phyloP scores from a whole-genome alignment of 2,329 filamentous ascomycete genomes.

The Phoma herbarum region DNA sequence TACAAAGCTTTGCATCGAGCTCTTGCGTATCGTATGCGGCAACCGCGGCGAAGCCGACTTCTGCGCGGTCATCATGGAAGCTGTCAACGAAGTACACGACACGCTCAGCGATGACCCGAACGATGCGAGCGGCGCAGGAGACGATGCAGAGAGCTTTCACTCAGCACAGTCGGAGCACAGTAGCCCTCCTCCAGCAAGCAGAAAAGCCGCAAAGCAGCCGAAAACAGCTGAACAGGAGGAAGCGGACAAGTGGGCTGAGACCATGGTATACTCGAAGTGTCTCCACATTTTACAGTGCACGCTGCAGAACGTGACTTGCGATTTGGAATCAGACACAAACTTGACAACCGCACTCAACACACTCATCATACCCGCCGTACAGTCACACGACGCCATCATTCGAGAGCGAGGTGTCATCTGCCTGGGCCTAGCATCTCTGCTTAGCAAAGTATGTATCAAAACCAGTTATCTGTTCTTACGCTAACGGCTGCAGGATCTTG shows the following conservation, averaged over 20 bases:
- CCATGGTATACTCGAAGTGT: constrained; percentile 98
- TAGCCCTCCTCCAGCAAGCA: constrained; percentile 62
- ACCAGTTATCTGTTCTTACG: background rate
- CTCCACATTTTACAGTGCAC: constrained; percentile 97
- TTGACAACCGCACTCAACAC: constrained; percentile 99
- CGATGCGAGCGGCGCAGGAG: constrained; percentile 59
- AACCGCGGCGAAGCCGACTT: constrained; percentile 83
- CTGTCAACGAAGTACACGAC: constrained; percentile 95
- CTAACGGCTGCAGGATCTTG: constrained; percentile 68
- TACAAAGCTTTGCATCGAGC: constrained; percentile 85
- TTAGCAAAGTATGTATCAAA: constrained; percentile 72
- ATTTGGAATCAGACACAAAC: constrained; percentile 86
- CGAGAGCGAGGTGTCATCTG: constrained; percentile 90
- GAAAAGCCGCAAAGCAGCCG: constrained; percentile 38
- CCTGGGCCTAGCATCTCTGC: constrained; percentile 86
- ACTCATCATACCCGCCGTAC: constrained; percentile 91
- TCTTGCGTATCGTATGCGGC: constrained; percentile 83
- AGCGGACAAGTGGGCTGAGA: constrained; percentile 80
- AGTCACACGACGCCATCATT: constrained; percentile 90
- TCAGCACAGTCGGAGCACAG: constrained; percentile 89
- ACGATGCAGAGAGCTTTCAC: constrained; percentile 76
- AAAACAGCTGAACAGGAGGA: constrained; percentile 60
- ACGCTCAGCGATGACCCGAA: constrained; percentile 75
- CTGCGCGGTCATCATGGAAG: constrained; percentile 86
- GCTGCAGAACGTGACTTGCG: constrained; percentile 89